Evolutionary conservation across 2,329 filamentous ascomycete genomes (phyloP), one percentile per base, ranked within the genome.

Genomic region (Apiospora sp.): DNA sequence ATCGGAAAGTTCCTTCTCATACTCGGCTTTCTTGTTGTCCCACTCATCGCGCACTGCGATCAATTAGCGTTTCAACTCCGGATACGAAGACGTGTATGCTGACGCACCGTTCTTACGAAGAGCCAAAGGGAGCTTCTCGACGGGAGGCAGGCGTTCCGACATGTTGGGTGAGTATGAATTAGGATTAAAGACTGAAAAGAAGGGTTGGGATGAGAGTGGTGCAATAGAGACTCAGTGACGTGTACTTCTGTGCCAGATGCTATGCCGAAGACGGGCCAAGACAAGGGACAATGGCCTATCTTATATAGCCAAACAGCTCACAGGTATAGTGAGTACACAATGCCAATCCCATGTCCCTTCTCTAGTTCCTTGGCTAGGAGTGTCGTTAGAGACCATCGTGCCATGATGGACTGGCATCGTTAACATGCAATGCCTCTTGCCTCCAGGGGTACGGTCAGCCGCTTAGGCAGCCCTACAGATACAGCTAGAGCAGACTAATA

Each of bases 31-130:
- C 71, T 85, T 87, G 71, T 77, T 82, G 24, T 89, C 86, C 83
- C 83, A 89, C 22, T 84, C 82, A 75, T 89, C 88, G 7, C 88
- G 86, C 74, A 89, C 87, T 89, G 58, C 13, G 19, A 22, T 24
- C 24, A 34, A 71, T 75, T 54, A 77, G 76, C 61, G 44, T 58
- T 64, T 54, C 1, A 13, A 27, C 69, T 27, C 46, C 2, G 24
- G 19, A 46, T 16, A 22, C 24, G 43, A n/a, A 4, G 24, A n/a
- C 6, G 30, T 41, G 27, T 30, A 54, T 37, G 43, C 24, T 3
- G 44, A 79, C 80, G 76, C 77, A 88, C 87, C 77, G 78, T 88
- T 87, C 81, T 88, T 89, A 78, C 87, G 86, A 61, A 86, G 77
- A 44, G 83, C 84, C 74, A 89, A 85, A 48, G 87, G 82, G 14